Base-by-base conservation (phyloP, 2,329 filamentous ascomycete genomes). In the Hypocrella siamensis region DNA sequence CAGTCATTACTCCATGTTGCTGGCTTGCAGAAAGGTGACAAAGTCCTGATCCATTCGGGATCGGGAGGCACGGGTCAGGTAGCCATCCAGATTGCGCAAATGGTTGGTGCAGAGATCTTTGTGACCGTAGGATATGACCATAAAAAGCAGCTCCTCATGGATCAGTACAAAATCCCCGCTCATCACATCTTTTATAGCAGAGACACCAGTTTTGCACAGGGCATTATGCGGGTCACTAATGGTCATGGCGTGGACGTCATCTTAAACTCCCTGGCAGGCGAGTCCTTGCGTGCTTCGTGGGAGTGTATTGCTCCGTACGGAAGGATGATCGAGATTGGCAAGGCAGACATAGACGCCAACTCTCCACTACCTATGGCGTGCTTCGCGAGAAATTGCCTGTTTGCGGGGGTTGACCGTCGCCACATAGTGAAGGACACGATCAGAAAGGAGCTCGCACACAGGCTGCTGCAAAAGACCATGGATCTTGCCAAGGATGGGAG, bases 31-130 rank as follows among this genome's bases (percentile, higher is more conserved):
- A 12, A 34, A 37, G n/a, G 30, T 19, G 22, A 32, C 24, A 12
- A 12, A 9, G 39, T 55, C 1, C 42, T 57, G 1, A 48, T 55
- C 17, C 52, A 56, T 33, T 35, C 40, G 1, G 51, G 41, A 4
- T 39, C 39, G 8, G 51, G 49, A 2, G 48, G 46, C 2, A 40
- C 50, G 1, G 52, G 52, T 2, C 37, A 46, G 6, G 46, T 45
- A 2, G 48, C 48, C 2, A 34, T 54, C 2, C 40, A 46, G 26
- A 19, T 54, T 2, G 40, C 37, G 6, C 34, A 37, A 14, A 39
- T 42, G 31, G 24, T 40, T 1, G 49, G 43, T 1, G 49, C 52
- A 0, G 43, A 35, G 28, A 33, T 42, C 10, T 46, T 33, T 11
- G 36, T 33, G 2, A 57, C 54, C 0, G 51, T 52, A 6, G 39